These are phyloP conservation scores for Macrotyloma uniflorum DNA, from an alignment of 306 rosid genomes.

Conservation along the genomic window DNA sequence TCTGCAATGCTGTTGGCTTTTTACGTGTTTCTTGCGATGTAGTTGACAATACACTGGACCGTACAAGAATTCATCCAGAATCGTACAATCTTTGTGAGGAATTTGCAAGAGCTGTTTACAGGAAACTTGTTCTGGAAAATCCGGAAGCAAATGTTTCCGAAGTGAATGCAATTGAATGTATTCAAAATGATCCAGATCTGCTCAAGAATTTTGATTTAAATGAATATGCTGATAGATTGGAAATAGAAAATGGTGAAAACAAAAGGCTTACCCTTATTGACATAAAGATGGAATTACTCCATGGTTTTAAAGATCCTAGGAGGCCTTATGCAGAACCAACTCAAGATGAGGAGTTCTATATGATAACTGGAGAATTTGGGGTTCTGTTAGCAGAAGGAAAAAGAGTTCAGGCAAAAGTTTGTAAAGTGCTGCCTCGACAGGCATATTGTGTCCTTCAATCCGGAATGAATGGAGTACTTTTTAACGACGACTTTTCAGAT, in stretches of 20 bases:
- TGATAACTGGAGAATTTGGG: conserved; percentile 52
- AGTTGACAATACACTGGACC: conserved; percentile 41
- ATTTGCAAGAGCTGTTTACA: conserved; percentile 48
- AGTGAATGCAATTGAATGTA: conserved; percentile 41
- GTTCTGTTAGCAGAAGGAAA: conserved; percentile 46
- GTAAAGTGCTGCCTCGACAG: conserved; percentile 39
- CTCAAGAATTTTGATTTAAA: conserved; percentile 48
- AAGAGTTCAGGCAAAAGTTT: conserved; percentile 52
- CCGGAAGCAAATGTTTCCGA: conserved; percentile 32
- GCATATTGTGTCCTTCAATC: conserved; percentile 52
- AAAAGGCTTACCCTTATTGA: conserved; percentile 45
- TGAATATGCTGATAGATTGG: conserved; percentile 43
- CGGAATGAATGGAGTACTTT: conserved; percentile 47
- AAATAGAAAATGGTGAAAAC: conserved; percentile 43
- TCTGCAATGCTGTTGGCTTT: conserved; percentile 58
- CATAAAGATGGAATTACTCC: conserved; percentile 50
- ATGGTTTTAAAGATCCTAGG: conserved; percentile 58
- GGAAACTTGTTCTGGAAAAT: conserved; percentile 15
- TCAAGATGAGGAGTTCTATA: conserved; percentile 51
- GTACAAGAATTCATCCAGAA: conserved; percentile 60
- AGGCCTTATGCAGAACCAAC: conserved; percentile 44
- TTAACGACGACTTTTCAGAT: conserved; percentile 52
- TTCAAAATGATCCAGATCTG: conserved; percentile 46
- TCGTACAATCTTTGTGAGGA: conserved; percentile 54
- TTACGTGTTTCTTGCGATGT: conserved; percentile 40